Conservation (phyloP, 2,329 filamentous ascomycete species). For the Coniochaeta hoffmannii region DNA sequence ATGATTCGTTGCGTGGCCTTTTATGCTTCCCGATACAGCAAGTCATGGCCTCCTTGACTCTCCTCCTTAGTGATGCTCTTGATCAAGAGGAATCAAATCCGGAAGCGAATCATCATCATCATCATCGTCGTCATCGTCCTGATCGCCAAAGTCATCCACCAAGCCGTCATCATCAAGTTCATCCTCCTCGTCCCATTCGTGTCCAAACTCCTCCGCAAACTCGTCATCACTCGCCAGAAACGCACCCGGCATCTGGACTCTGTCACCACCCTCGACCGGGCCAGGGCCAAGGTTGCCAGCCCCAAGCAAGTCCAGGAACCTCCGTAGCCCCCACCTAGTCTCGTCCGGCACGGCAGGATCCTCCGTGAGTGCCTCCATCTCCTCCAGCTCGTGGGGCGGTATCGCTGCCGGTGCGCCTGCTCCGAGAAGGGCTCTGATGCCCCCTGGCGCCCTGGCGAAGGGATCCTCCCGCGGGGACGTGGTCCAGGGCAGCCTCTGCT, state of each 20-base stretch:
- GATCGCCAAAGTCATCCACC: background rate
- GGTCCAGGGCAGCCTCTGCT: slow-evolving; percentile 35
- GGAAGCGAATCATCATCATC: background rate
- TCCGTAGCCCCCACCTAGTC: background rate
- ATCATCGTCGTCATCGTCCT: slow-evolving; percentile 5
- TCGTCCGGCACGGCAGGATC: background rate
- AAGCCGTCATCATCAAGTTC: slow-evolving; percentile 53
- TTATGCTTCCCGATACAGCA: background rate
- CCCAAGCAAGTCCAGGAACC: slow-evolving; percentile 3
- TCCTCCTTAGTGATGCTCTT: background rate
- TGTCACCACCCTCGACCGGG: background rate
- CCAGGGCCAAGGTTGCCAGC: background rate
- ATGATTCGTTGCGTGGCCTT: too few relatives aligned
- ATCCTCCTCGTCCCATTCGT: slow-evolving; percentile 20
- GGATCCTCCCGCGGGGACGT: background rate
- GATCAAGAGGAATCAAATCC: background rate
- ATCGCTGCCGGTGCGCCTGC: background rate
- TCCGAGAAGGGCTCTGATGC: background rate
- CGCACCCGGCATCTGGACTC: background rate
- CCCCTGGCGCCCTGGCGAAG: background rate
- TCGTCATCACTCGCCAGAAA: background rate
- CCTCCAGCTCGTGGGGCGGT: background rate
- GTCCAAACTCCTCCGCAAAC: slow-evolving; percentile 15
- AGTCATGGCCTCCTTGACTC: background rate
- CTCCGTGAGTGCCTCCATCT: background rate